Conservation (phyloP, 116 monocot genomes). For the Iris pallida region DNA sequence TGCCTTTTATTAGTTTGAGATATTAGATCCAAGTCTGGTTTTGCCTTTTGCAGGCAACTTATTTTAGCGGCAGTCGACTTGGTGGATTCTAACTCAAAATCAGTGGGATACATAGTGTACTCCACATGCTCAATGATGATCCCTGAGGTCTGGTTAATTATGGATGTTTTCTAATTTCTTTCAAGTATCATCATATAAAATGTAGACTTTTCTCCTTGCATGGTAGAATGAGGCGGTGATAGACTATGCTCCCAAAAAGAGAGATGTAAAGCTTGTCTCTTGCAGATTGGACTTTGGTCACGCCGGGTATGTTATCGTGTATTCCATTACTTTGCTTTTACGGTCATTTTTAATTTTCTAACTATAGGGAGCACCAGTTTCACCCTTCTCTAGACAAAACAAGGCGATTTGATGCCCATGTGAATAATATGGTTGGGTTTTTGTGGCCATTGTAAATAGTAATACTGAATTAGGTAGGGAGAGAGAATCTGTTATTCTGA, state of each 20-base stretch:
- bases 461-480: too few species aligned
- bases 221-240: constrained; percentile 90
- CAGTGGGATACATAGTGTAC: constrained; percentile 90
- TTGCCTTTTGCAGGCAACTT: constrained; percentile 69
- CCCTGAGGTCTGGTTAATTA: constrained; percentile 53
- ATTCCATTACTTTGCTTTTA: background rate
- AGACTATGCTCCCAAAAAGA: constrained; percentile 88
- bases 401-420: constrained; percentile 96
- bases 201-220: background rate
- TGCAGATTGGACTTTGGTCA: constrained; percentile 93
- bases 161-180: background rate
- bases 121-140: constrained; percentile 94
- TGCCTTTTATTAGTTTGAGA: background rate
- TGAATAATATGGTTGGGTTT: constrained; percentile 99
- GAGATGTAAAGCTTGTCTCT: constrained; percentile 81
- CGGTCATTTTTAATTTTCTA: constrained; percentile 2
- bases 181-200: constrained; percentile 1
- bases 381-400: constrained; percentile 89
- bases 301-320: constrained; percentile 70
- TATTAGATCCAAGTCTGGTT: background rate
- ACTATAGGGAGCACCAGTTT: constrained; percentile 80
- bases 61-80: constrained; percentile 91
- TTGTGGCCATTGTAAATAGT: constrained; percentile 81
- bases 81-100: constrained; percentile 92
- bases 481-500: too few species aligned